Percentiles rank a stretch among this genome's conserved stretches.
phyloP scores from a whole-genome alignment of 129 eudicot genomes.

The Flaveria sonorensis region DNA sequence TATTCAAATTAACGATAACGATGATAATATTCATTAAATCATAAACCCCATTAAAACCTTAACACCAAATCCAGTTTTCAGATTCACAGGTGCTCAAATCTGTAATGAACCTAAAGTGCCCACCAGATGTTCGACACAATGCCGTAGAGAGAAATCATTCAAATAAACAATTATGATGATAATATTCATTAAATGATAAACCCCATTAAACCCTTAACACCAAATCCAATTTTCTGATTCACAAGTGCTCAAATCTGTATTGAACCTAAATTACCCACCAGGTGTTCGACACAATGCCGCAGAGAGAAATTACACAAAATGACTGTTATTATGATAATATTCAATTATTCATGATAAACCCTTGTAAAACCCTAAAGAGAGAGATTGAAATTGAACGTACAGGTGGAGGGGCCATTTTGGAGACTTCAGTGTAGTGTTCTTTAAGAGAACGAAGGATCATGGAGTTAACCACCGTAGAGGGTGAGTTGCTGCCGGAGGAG shows the following conservation, averaged over 20 bases:
- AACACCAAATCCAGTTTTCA: not conserved
- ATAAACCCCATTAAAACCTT: constrained; percentile 4
- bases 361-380: constrained; percentile 20
- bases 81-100: not conserved
- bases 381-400: constrained; percentile 36
- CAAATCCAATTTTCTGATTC: not conserved
- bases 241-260: not conserved
- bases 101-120: not conserved
- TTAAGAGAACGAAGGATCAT: constrained; percentile 75
- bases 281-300: constrained; percentile 32
- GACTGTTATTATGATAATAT: too few relatives aligned
- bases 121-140: not conserved
- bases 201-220: not conserved
- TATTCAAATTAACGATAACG: not conserved
- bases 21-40: too few relatives aligned
- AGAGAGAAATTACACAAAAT: not conserved
- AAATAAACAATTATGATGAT: not conserved
- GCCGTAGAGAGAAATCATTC: not conserved
- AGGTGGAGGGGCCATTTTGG: constrained; percentile 81
- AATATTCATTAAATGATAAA: not conserved
- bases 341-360: not conserved
- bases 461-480: constrained; percentile 60
- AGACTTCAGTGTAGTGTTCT: constrained; percentile 76
- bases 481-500: constrained; percentile 37
- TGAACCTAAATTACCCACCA: constrained; percentile 21